Evolutionary conservation across 2,329 filamentous ascomycete genomes (phyloP).

Genomic region (Penicillium sp.): DNA sequence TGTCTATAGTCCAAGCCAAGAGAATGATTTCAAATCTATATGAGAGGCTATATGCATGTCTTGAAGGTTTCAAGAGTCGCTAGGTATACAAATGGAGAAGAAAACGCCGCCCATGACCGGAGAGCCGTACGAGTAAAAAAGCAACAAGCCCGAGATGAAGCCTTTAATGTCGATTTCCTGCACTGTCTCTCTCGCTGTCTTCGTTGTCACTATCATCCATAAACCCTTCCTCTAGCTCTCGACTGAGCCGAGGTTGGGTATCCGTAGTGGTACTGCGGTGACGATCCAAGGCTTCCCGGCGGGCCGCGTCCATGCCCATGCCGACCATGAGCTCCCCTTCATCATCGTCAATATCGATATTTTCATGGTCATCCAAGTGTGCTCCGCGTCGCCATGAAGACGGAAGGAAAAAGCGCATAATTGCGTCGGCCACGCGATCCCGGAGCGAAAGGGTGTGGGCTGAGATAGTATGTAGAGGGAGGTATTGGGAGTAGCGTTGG

Average conservation of each 20-base stretch:
- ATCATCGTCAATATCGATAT: slow-evolving; percentile 64
- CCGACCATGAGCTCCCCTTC: slow-evolving; percentile 57
- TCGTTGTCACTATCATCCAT: slow-evolving; percentile 72
- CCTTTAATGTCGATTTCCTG: slow-evolving; percentile 3
- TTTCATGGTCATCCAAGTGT: slow-evolving; percentile 46
- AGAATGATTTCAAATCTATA: background rate
- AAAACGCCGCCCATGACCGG: slow-evolving; percentile 13
- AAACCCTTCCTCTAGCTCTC: slow-evolving; percentile 77
- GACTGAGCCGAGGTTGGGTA: slow-evolving; percentile 62
- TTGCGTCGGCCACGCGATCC: slow-evolving; percentile 41
- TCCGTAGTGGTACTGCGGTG: slow-evolving; percentile 45
- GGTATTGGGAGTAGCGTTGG: slow-evolving; percentile 70
- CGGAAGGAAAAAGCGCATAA: slow-evolving; percentile 47
- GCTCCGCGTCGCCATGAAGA: slow-evolving; percentile 49
- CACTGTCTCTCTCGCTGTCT: slow-evolving; percentile 44
- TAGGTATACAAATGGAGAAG: background rate
- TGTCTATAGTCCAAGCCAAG: background rate
- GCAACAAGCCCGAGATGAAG: background rate
- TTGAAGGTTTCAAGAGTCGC: background rate
- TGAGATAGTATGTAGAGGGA: slow-evolving; percentile 61
- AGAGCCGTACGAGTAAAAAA: background rate
- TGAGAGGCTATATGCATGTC: background rate
- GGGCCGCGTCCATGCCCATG: slow-evolving; percentile 54
- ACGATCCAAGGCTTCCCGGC: slow-evolving; percentile 45
- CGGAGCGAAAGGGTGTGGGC: slow-evolving; percentile 57